These are phyloP conservation scores for Besnoitia besnoiti DNA, from an alignment of 169 alveolate genomes.

Conservation along the genomic window DNA sequence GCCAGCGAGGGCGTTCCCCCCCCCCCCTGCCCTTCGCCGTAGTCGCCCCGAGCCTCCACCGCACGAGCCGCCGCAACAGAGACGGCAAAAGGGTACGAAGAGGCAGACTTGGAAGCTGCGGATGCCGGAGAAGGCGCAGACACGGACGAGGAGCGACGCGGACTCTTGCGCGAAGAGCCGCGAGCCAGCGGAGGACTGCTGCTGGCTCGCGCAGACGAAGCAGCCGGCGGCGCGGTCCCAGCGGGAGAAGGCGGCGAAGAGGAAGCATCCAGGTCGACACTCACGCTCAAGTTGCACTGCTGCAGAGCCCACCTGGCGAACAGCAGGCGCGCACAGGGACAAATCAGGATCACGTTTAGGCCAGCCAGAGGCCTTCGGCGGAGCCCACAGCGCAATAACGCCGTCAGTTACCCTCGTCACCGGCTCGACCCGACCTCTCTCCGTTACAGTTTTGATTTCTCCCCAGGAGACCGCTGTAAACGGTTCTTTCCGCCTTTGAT, in stretches of 20 bases:
- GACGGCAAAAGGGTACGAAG: too few species aligned
- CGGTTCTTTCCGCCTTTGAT: too few species aligned
- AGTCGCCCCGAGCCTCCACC: too few species aligned
- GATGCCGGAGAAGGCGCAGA: neutral
- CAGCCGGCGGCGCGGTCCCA: neutral
- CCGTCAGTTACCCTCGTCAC: too few species aligned
- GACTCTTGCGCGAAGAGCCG: neutral
- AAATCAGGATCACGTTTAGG: neutral
- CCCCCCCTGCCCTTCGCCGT: neutral
- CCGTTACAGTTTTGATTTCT: too few species aligned
- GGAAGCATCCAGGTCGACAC: neutral
- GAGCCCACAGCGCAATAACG: too few species aligned
- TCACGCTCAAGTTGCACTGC: slow-evolving; percentile 3
- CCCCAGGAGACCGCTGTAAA: too few species aligned
- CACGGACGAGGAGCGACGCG: neutral
- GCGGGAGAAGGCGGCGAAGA: neutral
- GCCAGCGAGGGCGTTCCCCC: neutral
- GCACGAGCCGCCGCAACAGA: too few species aligned
- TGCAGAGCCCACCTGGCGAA: slow-evolving; percentile 13
- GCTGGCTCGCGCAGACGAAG: neutral
- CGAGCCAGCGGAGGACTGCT: neutral
- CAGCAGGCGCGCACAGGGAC: neutral
- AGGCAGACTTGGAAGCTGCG: too few species aligned
- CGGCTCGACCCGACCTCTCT: too few species aligned
- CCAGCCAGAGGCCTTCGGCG: too few species aligned